These are phyloP conservation scores for Asterophora lycoperdoides DNA, from an alignment of 768 basidiomycete species.

Conservation along the genomic window DNA sequence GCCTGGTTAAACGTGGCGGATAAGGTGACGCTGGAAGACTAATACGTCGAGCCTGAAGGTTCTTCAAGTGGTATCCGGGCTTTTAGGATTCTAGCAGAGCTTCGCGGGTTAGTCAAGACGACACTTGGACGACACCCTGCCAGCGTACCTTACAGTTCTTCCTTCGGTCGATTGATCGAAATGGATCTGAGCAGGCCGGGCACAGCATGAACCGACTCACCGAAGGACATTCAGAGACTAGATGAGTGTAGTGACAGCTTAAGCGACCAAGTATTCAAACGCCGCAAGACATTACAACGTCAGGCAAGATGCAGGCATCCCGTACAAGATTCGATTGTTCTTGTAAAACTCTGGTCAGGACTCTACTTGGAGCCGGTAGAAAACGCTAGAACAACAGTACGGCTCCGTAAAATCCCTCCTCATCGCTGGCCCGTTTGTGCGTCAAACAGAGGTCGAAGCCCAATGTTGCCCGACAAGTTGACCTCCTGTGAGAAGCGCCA, in stretches of 20 bases:
- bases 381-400: neutral
- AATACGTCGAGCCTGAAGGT: neutral
- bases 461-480: constrained; percentile 2
- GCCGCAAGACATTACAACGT: too few relatives aligned
- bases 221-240: neutral
- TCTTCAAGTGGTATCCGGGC: constrained; percentile 5
- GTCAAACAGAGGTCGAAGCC: neutral
- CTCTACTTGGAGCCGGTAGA: neutral
- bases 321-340: too few relatives aligned
- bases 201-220: neutral
- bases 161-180: constrained; percentile 7
- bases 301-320: too few relatives aligned
- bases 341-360: too few relatives aligned
- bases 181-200: neutral
- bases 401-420: neutral
- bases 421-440: neutral
- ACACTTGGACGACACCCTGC: constrained; percentile 11
- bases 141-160: constrained; percentile 15
- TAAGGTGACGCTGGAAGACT: neutral
- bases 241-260: too few relatives aligned
- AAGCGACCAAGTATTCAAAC: too few relatives aligned
- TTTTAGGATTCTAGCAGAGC: constrained; percentile 14
- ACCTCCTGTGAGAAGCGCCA: constrained; percentile 3
- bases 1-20: neutral
- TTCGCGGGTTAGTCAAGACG: constrained; percentile 9